Conservation (phyloP, 495 filamentous ascomycete species). For the Penicillium flavigenum region DNA sequence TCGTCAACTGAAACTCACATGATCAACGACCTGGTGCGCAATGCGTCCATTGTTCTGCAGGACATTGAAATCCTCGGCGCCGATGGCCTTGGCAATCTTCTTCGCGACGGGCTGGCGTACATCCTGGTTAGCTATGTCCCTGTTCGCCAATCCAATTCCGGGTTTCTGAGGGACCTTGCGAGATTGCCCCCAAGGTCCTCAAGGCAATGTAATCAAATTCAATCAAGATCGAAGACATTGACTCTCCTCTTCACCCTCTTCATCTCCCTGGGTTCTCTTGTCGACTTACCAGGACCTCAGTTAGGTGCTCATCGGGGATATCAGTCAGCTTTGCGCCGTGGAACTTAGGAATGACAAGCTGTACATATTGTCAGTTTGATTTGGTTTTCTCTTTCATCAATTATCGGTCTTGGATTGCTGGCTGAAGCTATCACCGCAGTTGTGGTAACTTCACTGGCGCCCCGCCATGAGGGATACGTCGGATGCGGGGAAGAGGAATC, state of each 20-base stretch:
- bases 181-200: not conserved
- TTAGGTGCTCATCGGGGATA: constrained; percentile 85
- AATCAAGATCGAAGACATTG: not conserved
- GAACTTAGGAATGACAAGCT: constrained; percentile 96
- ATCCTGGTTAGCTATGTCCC: constrained; percentile 13
- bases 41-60: constrained; percentile 93
- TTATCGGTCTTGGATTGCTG: not conserved
- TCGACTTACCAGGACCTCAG: constrained; percentile 72
- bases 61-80: constrained; percentile 82
- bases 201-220: not conserved
- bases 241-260: constrained; percentile 2
- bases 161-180: constrained; percentile 24
- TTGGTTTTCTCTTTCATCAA: not conserved
- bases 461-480: not conserved
- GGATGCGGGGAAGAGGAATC: constrained; percentile 26
- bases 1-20: constrained; percentile 59
- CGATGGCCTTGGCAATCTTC: constrained; percentile 75
- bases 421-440: not conserved
- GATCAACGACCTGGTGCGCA: constrained; percentile 93
- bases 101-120: constrained; percentile 72
- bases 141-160: not conserved
- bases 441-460: not conserved
- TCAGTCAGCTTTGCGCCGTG: constrained; percentile 92
- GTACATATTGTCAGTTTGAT: constrained; percentile 17
- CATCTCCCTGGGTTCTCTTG: not conserved